These are phyloP conservation scores for Heracleum sosnowskyi DNA, from an alignment of 129 eudicot genomes.

Conservation along the genomic window DNA sequence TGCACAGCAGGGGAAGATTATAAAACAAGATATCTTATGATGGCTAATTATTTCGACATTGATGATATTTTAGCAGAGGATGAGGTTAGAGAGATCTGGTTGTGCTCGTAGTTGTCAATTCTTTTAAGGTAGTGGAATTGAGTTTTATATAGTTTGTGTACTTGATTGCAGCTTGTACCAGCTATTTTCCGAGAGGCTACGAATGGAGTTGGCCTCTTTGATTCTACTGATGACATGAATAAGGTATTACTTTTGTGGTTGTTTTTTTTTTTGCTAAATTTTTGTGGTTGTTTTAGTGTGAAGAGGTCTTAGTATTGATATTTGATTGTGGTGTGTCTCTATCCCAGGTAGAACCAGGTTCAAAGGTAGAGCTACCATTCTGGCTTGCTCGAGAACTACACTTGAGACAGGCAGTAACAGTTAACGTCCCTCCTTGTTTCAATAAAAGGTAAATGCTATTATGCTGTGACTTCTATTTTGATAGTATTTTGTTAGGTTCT, in stretches of 20 bases:
- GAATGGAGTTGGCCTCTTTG: conserved; percentile 69
- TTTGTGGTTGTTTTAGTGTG: not conserved
- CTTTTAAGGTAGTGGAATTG: not conserved
- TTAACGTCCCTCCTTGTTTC: conserved; percentile 64
- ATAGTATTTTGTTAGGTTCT: not conserved
- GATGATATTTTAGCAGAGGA: conserved; percentile 82
- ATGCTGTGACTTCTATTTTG: not conserved
- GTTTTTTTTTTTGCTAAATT: no score
- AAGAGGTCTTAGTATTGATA: not conserved
- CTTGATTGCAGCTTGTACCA: conserved; percentile 51
- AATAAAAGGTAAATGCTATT: conserved; percentile 48
- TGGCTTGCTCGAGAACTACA: conserved; percentile 87
- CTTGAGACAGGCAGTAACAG: conserved; percentile 48
- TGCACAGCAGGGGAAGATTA: not conserved
- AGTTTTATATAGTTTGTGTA: not conserved
- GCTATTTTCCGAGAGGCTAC: conserved; percentile 63
- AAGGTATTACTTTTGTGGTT: conserved; percentile 36
- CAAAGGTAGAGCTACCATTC: conserved; percentile 75
- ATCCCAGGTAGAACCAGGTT: conserved; percentile 69
- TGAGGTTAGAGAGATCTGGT: conserved; percentile 40
- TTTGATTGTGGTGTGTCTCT: conserved; percentile 7
- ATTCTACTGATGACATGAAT: conserved; percentile 59
- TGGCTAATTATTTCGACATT: conserved; percentile 64
- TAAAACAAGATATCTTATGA: conserved; percentile 12
- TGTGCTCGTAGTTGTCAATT: not conserved